Base-by-base conservation (phyloP, 2,329 filamentous ascomycete species). In the Exutisphaerella laricina region DNA sequence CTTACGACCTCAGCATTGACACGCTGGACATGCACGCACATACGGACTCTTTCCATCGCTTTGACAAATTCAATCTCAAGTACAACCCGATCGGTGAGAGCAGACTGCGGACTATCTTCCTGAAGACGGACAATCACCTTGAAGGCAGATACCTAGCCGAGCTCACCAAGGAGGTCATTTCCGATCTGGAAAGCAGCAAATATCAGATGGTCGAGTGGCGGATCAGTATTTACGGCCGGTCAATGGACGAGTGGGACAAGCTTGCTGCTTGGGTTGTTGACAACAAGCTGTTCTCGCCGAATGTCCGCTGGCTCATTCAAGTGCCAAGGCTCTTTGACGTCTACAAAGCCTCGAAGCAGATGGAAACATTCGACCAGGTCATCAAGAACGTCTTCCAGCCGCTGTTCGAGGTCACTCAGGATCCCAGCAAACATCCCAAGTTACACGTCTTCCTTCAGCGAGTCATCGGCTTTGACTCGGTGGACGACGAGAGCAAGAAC, bases 131-230 rank as follows among this genome's bases (percentile, higher is more conserved):
- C 67, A 98, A 98, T 63, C 90, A 88, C 65, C 95, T 98, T 61
- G 82, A 95, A 54, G 92, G 92, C 25, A 84, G 90, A 37, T 98
- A 98, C 62, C 72, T 98, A 31, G 92, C 92, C 1, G 92, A 98
- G 65, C 96, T 98, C 50, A 97, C 90, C 2, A 94, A 95, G 59
- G 92, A 98, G 66, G 92, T 98, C 50, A 96, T 98, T 41, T 82
- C 88, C 3, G 92, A 98, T 74, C 72, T 98, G 22, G 92, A 98
- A 66, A 94, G 90, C 36, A 96, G 89, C 77, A 98, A 98, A 65
- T 98, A 98, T 61, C 92, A 98, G 64, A 96, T 98, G 85, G 92
- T 92, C 1, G 92, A 98, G 69, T 98, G 94, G 89, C 88, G 92
- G 31, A 95, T 98, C 54, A 96, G 89, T 17, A 88, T 98, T 51